phyloP scores from a whole-genome alignment of 768 basidiomycete genomes.

The Gyrodon lividus region DNA sequence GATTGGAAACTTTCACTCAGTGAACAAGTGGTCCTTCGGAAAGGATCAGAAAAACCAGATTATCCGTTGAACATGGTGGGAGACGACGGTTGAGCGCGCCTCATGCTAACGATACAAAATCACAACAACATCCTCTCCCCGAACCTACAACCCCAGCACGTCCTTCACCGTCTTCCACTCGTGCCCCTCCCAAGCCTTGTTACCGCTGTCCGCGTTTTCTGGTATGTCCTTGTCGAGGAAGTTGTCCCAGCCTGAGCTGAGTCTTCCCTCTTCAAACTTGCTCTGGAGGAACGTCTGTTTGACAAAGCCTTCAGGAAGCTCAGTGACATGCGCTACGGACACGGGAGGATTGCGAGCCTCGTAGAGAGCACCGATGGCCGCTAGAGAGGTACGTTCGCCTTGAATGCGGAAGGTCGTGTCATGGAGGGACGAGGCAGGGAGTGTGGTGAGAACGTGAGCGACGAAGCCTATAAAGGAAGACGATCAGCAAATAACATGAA shows the following conservation, averaged over 20 bases:
- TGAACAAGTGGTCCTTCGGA: not conserved
- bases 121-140: not conserved
- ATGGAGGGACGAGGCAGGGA: slow-evolving; percentile 25
- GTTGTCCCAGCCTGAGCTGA: slow-evolving; percentile 37
- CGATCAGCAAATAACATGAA: not conserved
- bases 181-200: slow-evolving; percentile 35
- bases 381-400: slow-evolving; percentile 32
- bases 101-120: not conserved
- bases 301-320: slow-evolving; percentile 29
- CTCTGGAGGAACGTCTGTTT: slow-evolving; percentile 33
- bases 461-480: slow-evolving; percentile 30
- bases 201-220: slow-evolving; percentile 31
- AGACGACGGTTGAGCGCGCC: slow-evolving; percentile 4
- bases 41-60: not conserved
- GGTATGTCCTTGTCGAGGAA: slow-evolving; percentile 27
- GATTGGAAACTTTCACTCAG: not conserved
- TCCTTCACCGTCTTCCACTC: slow-evolving; percentile 31
- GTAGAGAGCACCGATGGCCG: slow-evolving; percentile 29
- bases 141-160: slow-evolving; percentile 22
- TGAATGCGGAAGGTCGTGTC: slow-evolving; percentile 36
- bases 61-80: not conserved
- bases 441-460: slow-evolving; percentile 33
- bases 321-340: slow-evolving; percentile 19
- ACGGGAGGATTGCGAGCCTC: slow-evolving; percentile 19
- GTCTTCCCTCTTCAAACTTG: slow-evolving; percentile 28